phyloP scores from a whole-genome alignment of 2,329 filamentous ascomycete genomes.

The Hypoxylon sp. region DNA sequence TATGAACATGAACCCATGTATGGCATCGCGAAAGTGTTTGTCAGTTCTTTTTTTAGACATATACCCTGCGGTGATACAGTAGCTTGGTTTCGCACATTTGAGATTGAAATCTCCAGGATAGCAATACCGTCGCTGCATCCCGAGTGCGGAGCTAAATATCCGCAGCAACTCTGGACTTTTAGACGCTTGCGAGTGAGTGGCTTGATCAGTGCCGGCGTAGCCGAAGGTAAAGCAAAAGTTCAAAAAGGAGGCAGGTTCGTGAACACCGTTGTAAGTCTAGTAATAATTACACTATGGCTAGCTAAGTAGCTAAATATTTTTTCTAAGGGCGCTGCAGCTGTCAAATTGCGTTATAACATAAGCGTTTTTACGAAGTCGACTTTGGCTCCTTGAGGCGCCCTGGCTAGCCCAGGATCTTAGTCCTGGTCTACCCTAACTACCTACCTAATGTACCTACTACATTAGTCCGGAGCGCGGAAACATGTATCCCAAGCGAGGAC shows the following conservation, averaged over 20 bases:
- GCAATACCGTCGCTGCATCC: constrained; percentile 23
- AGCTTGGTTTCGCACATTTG: constrained; percentile 19
- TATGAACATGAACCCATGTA: constrained; percentile 26
- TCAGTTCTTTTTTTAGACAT: constrained; percentile 13
- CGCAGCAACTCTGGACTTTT: constrained; percentile 13
- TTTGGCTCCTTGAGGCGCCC: constrained; percentile 4
- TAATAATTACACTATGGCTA: not conserved
- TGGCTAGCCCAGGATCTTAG: constrained; percentile 14
- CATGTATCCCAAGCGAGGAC: not conserved
- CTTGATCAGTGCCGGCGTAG: constrained; percentile 32
- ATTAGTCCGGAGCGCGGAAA: not conserved
- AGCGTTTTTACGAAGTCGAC: not conserved
- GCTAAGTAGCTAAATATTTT: not conserved
- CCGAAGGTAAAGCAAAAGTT: constrained; percentile 10
- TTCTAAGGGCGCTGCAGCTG: not conserved
- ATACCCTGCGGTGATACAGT: not conserved
- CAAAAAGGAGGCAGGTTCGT: constrained; percentile 12
- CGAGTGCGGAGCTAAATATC: constrained; percentile 31
- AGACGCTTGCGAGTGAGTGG: constrained; percentile 17
- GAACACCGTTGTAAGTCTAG: constrained; percentile 11
- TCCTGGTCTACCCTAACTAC: not conserved
- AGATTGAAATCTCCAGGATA: not conserved
- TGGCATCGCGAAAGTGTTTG: constrained; percentile 13
- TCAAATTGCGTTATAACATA: not conserved
- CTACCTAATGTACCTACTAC: not conserved